These are phyloP conservation scores for Fusarium sacchari DNA, from an alignment of 2,329 filamentous ascomycete genomes.

Conservation along the genomic window DNA sequence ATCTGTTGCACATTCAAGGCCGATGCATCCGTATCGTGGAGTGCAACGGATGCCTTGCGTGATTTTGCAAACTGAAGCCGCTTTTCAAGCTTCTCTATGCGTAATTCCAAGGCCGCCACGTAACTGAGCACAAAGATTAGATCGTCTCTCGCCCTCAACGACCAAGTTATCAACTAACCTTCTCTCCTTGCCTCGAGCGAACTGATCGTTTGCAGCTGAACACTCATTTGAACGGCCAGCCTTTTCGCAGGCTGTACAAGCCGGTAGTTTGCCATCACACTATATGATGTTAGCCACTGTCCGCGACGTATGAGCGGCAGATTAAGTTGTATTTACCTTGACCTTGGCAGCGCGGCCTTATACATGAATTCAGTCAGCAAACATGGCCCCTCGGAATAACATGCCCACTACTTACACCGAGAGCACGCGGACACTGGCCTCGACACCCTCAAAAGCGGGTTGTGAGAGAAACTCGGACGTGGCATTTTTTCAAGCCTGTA, in stretches of 20 bases:
- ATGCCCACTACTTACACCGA: constrained; percentile 63
- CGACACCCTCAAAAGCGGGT: constrained; percentile 76
- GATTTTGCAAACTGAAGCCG: constrained; percentile 76
- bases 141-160: background rate
- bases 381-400: background rate
- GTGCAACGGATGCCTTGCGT: constrained; percentile 75
- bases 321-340: constrained; percentile 64
- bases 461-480: constrained; percentile 60
- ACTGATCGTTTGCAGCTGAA: constrained; percentile 94
- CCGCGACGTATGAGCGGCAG: background rate
- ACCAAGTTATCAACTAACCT: constrained; percentile 64
- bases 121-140: constrained; percentile 65
- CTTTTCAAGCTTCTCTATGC: constrained; percentile 87
- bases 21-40: constrained; percentile 67
- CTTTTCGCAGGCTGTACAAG: constrained; percentile 94
- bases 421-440: constrained; percentile 84
- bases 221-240: constrained; percentile 87
- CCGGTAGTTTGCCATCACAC: constrained; percentile 95
- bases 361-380: background rate
- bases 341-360: constrained; percentile 86
- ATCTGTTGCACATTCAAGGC: constrained; percentile 47
- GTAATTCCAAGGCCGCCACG: constrained; percentile 92
- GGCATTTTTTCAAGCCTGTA: constrained; percentile 49
- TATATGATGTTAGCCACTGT: constrained; percentile 46
- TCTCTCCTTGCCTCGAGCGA: constrained; percentile 92